Evolutionary conservation across 1,284 basidiomycete genomes (phyloP).

Genomic region (Volvariella surrecta): DNA sequence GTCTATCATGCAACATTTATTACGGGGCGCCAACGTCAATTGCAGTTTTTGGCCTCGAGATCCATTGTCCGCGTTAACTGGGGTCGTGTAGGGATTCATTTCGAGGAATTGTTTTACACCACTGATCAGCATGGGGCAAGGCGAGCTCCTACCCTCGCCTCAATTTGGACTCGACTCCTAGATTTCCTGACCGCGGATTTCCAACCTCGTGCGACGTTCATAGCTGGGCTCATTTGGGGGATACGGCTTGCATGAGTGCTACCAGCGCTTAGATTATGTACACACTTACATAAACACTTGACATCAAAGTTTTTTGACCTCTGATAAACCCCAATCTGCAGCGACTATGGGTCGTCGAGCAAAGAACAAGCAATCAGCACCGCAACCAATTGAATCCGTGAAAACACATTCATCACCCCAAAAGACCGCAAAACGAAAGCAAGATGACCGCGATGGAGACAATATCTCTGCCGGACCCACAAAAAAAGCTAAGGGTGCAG

Average conservation of each 20-base stretch:
- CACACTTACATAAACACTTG: constrained; percentile 5
- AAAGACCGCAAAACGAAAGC: constrained; percentile 69
- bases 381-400: constrained; percentile 47
- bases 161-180: constrained; percentile 66
- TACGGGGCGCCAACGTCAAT: background rate
- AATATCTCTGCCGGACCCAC: constrained; percentile 29
- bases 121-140: constrained; percentile 44
- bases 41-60: constrained; percentile 70
- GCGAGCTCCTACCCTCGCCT: constrained; percentile 52
- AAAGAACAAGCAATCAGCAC: constrained; percentile 84
- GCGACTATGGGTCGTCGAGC: constrained; percentile 77
- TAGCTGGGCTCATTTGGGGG: constrained; percentile 68
- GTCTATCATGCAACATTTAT: constrained; percentile 12
- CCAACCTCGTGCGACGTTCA: constrained; percentile 74
- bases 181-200: constrained; percentile 92
- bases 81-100: constrained; percentile 47
- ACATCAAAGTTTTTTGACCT: background rate
- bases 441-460: constrained; percentile 38
- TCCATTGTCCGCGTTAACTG: constrained; percentile 79
- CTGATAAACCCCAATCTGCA: no score
- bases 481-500: constrained; percentile 51
- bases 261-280: background rate
- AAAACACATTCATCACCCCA: constrained; percentile 31
- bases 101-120: constrained; percentile 69
- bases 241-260: constrained; percentile 34